phyloP scores from a whole-genome alignment of 129 eudicot species.

The Ambrosia artemisiifolia region DNA sequence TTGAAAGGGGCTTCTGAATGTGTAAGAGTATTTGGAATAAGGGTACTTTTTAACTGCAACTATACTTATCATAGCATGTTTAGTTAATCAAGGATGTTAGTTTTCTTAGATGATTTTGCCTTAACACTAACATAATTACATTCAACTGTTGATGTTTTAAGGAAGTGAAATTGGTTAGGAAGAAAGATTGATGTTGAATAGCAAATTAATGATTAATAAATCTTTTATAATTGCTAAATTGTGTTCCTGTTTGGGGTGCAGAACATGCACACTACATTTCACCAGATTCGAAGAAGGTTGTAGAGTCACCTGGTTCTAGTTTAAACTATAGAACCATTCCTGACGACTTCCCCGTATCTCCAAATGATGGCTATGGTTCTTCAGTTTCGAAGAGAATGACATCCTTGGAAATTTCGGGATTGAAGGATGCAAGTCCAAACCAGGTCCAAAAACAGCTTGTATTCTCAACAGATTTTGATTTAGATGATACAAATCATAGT shows the following conservation, averaged over 20 bases:
- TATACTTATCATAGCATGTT: background rate
- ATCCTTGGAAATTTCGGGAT: background rate
- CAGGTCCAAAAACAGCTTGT: constrained; percentile 17
- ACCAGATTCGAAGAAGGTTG: constrained; percentile 13
- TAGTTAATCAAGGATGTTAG: background rate
- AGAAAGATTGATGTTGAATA: too few species aligned
- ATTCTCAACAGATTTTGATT: constrained; percentile 8
- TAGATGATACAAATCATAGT: constrained; percentile 8
- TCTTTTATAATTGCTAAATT: constrained; percentile 13
- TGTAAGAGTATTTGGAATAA: background rate
- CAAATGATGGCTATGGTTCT: background rate
- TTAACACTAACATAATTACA: background rate
- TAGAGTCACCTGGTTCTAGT: constrained; percentile 16
- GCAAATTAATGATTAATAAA: background rate
- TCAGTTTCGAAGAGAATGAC: background rate
- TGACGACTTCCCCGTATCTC: constrained; percentile 22
- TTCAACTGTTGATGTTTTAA: background rate
- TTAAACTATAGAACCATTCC: constrained; percentile 5
- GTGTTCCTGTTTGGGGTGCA: constrained; percentile 12
- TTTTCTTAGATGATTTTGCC: constrained; percentile 1
- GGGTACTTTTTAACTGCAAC: background rate
- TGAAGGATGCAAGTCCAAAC: background rate
- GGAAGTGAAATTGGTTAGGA: background rate
- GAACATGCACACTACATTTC: constrained; percentile 13
- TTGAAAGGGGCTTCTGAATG: background rate